These are phyloP conservation scores for Chrysoporthe cubensis DNA, from an alignment of 2,329 filamentous ascomycete genomes.

Conservation along the genomic window DNA sequence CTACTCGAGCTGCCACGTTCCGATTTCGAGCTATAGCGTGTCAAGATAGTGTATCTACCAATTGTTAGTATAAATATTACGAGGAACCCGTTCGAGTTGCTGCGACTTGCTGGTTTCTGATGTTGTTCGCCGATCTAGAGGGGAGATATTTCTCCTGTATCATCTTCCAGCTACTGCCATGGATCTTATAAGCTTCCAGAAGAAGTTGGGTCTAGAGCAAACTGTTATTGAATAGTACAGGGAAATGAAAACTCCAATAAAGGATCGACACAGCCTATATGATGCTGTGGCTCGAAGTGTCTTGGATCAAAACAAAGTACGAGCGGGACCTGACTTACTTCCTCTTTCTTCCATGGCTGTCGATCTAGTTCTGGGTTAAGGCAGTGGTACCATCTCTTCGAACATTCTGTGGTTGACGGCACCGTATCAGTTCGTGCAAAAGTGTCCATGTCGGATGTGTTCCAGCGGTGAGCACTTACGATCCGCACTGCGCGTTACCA, in stretches of 20 bases:
- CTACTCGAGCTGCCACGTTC: neutral
- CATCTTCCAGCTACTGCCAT: slow-evolving; percentile 14
- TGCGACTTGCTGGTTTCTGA: slow-evolving; percentile 11
- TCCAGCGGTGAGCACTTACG: neutral
- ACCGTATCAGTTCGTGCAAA: neutral
- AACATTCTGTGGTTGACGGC: neutral
- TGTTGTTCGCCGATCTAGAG: slow-evolving; percentile 13
- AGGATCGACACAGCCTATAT: neutral
- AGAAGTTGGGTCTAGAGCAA: neutral
- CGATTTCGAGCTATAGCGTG: neutral
- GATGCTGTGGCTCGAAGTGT: neutral
- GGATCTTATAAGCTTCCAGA: slow-evolving; percentile 5
- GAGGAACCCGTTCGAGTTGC: neutral
- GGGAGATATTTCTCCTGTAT: slow-evolving; percentile 14
- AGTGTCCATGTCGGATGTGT: neutral
- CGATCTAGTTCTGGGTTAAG: slow-evolving; percentile 11
- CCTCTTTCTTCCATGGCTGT: slow-evolving; percentile 11
- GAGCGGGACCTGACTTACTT: slow-evolving; percentile 1
- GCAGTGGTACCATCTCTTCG: slow-evolving; percentile 16
- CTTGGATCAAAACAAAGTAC: neutral
- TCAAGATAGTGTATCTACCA: slow-evolving; percentile 10
- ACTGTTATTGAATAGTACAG: neutral
- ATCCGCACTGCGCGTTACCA: slow-evolving; percentile 12
- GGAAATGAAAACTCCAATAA: neutral
- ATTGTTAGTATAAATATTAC: neutral